A percentile compares a stretch with the other conserved stretches of the same genome.
These are phyloP conservation scores for Keithomyces neogunnii DNA, from an alignment of 2,329 filamentous ascomycete genomes.

Conservation along the genomic window DNA sequence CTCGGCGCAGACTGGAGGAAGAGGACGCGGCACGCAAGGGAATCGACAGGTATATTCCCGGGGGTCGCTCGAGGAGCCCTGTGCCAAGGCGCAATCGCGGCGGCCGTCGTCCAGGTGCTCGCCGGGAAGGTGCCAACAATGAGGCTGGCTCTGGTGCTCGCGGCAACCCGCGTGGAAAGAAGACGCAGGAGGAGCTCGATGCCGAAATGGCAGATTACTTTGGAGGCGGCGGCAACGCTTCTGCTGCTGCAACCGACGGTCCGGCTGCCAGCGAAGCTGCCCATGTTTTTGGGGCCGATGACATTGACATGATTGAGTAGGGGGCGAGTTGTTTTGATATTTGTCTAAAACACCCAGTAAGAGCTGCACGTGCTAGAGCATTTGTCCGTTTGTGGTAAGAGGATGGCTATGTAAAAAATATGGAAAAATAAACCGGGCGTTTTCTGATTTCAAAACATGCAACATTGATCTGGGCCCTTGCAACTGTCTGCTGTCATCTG, in stretches of 20 bases:
- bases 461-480: background rate
- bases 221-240: conserved; percentile 34
- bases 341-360: background rate
- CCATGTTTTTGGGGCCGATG: conserved; percentile 32
- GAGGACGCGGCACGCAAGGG: conserved; percentile 55
- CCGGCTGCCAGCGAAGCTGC: conserved; percentile 22
- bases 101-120: conserved; percentile 42
- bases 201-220: conserved; percentile 98
- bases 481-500: no score
- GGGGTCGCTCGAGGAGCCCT: conserved; percentile 50
- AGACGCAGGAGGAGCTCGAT: conserved; percentile 87
- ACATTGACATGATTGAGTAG: conserved; percentile 65
- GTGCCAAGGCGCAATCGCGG: conserved; percentile 42
- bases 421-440: background rate
- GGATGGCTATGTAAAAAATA: background rate
- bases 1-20: conserved; percentile 35
- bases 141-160: conserved; percentile 26
- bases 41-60: conserved; percentile 74
- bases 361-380: background rate
- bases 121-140: conserved; percentile 30
- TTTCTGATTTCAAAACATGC: background rate
- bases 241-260: conserved; percentile 29
- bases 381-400: background rate
- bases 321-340: background rate
- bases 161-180: conserved; percentile 54